Base-by-base conservation (phyloP, 1,139 yeast species). In the Arxiozyma slooffiae region DNA sequence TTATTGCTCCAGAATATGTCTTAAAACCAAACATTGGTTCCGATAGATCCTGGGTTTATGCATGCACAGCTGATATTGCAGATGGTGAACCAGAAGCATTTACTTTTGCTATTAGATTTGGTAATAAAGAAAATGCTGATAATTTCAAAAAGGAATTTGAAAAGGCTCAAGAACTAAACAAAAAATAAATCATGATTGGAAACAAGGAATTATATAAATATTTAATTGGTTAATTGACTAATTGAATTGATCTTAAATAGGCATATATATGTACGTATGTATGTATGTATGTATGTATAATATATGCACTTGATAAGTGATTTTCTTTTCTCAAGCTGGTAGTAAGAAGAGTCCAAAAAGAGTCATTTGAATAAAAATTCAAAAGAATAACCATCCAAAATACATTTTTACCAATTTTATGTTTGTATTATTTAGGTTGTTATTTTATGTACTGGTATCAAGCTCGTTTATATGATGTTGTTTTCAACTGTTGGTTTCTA, bases 11-110 rank as follows among this genome's bases (percentile, higher is more conserved):
- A 55, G 96, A 87, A 58, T 88, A 86, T 72, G 81, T 75, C 62
- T 80, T 92, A 70, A 86, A 82, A 69, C 89, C 97, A 62, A 92
- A 92, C 67, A 92, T 92, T 57, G 98, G 98, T 50, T 83, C 95
- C 55, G 98, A 92, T 71, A 84, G 97, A 76, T 88, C 97, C 38
- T 92, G 98, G 98, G 98, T 92, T 58, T 92, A 92, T 75, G 80
- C 81, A 53, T 96, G 90, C 54, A 82, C 96, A 52, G 96, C 95
- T 44, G 98, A 92, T 69, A 79, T 92, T 52, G 83, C 96, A 52
- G 98, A 92, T 69, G 97, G 97, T 60, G 92, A 79, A 63, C 86
- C 98, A 48, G 97, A 90, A 73, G 96, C 97, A 49, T 89, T 82
- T 72, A 90, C 97, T 51, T 81, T 92, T 71, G 98, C 98, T 57